Conservation (phyloP, 768 basidiomycete genomes). For the Trichaptum fuscoviolaceum region DNA sequence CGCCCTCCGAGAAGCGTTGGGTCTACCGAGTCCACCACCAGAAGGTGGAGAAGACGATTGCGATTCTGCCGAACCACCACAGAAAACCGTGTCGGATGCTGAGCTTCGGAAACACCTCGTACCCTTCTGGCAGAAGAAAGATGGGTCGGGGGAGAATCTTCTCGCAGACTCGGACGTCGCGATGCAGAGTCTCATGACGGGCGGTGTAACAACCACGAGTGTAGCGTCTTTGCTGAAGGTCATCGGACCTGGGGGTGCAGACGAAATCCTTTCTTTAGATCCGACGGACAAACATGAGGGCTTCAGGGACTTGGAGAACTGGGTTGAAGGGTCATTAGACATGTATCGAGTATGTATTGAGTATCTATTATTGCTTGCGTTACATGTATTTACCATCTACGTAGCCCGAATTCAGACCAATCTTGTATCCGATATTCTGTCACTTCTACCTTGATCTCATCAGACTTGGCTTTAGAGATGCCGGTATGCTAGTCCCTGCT, state of each 20-base stretch:
- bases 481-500: conserved; percentile 50
- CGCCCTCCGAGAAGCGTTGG: conserved; percentile 35
- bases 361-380: neutral
- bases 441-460: conserved; percentile 96
- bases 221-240: conserved; percentile 62
- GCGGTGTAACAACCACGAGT: conserved; percentile 67
- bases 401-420: conserved; percentile 89
- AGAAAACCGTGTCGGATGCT: conserved; percentile 33
- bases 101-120: conserved; percentile 55
- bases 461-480: conserved; percentile 83
- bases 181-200: conserved; percentile 59
- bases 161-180: conserved; percentile 63
- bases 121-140: conserved; percentile 64
- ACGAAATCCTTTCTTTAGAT: conserved; percentile 75
- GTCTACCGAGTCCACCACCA: conserved; percentile 15
- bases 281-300: conserved; percentile 85
- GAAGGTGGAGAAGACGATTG: conserved; percentile 27
- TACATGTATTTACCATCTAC: neutral
- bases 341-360: conserved; percentile 71
- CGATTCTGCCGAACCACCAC: conserved; percentile 23
- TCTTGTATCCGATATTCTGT: conserved; percentile 93
- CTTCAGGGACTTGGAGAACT: conserved; percentile 77
- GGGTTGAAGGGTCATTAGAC: conserved; percentile 87
- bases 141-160: conserved; percentile 62
- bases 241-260: conserved; percentile 73